Evolutionary conservation across 1,139 yeast species (phyloP).

Genomic region (Geotrichum fermentans): DNA sequence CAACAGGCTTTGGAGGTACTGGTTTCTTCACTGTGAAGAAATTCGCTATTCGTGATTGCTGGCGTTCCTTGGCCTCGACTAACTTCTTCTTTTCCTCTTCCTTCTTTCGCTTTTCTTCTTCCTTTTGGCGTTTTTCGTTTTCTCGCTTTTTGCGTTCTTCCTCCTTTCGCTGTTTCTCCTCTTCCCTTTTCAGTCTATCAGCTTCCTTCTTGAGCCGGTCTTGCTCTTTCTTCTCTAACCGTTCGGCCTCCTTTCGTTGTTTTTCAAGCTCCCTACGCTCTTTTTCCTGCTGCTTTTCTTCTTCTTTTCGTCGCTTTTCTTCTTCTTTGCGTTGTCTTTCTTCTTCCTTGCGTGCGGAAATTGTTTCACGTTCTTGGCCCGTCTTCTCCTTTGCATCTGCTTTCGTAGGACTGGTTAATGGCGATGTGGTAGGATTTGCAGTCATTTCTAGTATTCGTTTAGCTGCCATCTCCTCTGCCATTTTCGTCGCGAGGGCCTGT

Average conservation of each 20-base stretch:
- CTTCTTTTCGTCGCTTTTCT: slow-evolving; percentile 9
- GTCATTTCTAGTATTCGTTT: slow-evolving; percentile 11
- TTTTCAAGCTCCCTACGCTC: slow-evolving; percentile 3
- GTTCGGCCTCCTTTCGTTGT: slow-evolving; percentile 7
- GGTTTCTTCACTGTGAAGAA: slow-evolving; percentile 17
- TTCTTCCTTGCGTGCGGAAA: background rate
- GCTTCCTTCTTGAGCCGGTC: slow-evolving; percentile 7
- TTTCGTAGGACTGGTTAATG: background rate
- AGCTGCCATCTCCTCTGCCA: slow-evolving; percentile 19
- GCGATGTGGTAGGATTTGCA: background rate
- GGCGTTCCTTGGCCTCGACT: slow-evolving; percentile 10
- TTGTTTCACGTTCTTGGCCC: background rate
- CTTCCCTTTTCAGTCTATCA: background rate
- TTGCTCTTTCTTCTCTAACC: slow-evolving; percentile 7
- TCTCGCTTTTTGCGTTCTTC: slow-evolving; percentile 15
- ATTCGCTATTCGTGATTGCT: slow-evolving; percentile 17
- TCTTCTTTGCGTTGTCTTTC: background rate
- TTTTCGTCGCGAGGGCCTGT: slow-evolving; percentile 15
- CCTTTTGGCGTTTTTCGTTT: slow-evolving; percentile 14
- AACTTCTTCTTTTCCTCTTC: slow-evolving; percentile 17
- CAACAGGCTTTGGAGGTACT: background rate
- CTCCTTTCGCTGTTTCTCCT: slow-evolving; percentile 11
- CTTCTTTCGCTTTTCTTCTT: slow-evolving; percentile 12
- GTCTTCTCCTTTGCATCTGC: slow-evolving; percentile 1
- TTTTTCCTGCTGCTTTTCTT: slow-evolving; percentile 3